Conservation (phyloP, 768 basidiomycete genomes). For the Suillus subluteus region DNA sequence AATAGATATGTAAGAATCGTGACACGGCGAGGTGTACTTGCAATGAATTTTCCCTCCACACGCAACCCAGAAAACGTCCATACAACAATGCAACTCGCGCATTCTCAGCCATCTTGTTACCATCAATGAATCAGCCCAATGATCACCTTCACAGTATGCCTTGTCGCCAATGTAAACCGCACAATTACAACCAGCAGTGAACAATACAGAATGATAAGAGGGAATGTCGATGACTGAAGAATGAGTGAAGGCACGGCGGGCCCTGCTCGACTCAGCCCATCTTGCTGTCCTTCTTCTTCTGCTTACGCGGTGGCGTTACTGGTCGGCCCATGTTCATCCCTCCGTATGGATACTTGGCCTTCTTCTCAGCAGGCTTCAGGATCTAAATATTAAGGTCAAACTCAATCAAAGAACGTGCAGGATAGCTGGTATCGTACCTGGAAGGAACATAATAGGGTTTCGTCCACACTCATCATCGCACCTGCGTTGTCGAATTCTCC, state of each 20-base stretch:
- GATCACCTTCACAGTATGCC: slow-evolving; percentile 6
- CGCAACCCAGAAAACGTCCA: slow-evolving; percentile 27
- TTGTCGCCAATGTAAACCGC: slow-evolving; percentile 10
- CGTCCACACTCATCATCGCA: slow-evolving; percentile 99
- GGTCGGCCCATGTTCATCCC: slow-evolving; percentile 87
- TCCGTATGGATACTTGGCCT: slow-evolving; percentile 89
- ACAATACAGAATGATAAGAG: slow-evolving; percentile 29
- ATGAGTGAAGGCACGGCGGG: slow-evolving; percentile 30
- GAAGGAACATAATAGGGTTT: slow-evolving; percentile 97
- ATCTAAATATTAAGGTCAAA: slow-evolving; percentile 56
- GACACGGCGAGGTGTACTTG: slow-evolving; percentile 14
- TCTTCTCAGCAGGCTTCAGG: slow-evolving; percentile 99
- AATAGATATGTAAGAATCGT: slow-evolving; percentile 38
- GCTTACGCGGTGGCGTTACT: slow-evolving; percentile 95
- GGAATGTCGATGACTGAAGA: slow-evolving; percentile 34
- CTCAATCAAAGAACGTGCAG: not conserved
- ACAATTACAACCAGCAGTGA: slow-evolving; percentile 16
- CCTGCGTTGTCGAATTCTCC: slow-evolving; percentile 99
- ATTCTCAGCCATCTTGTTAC: slow-evolving; percentile 17
- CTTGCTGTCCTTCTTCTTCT: slow-evolving; percentile 93
- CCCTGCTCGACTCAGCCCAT: slow-evolving; percentile 42
- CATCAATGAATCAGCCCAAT: slow-evolving; percentile 2
- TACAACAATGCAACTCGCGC: slow-evolving; percentile 23
- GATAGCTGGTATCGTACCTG: slow-evolving; percentile 60
- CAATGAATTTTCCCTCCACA: slow-evolving; percentile 25